phyloP scores from a whole-genome alignment of 305 asterid species.

The Fraxinus latifolia region DNA sequence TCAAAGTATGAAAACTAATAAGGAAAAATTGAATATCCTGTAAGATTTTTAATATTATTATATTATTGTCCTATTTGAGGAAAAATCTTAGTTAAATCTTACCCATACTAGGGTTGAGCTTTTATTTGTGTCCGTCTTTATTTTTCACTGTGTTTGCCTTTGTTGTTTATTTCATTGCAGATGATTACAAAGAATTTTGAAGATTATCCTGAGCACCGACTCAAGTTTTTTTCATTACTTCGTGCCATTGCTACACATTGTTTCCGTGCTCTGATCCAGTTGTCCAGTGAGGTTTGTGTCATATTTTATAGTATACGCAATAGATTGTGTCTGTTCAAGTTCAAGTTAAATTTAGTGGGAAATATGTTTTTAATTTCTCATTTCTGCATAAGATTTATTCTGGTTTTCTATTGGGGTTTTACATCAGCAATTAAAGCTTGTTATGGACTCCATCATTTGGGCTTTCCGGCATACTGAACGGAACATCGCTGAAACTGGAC shows the following conservation, averaged over 20 bases:
- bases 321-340: slow-evolving; percentile 6
- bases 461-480: slow-evolving; percentile 99
- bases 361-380: not conserved
- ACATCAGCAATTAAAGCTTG: slow-evolving; percentile 86
- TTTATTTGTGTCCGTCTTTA: not conserved
- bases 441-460: slow-evolving; percentile 98
- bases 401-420: slow-evolving; percentile 10
- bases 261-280: slow-evolving; percentile 82
- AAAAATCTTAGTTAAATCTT: not conserved
- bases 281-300: slow-evolving; percentile 76
- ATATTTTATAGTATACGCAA: slow-evolving; percentile 1
- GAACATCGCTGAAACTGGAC: slow-evolving; percentile 97
- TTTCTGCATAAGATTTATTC: slow-evolving; percentile 16
- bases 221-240: slow-evolving; percentile 88
- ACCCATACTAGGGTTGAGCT: not conserved
- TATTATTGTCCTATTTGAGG: not conserved
- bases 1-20: not conserved
- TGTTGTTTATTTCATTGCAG: slow-evolving; percentile 35
- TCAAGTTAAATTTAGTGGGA: slow-evolving; percentile 8
- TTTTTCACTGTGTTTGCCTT: slow-evolving; percentile 5
- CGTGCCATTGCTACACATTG: slow-evolving; percentile 92
- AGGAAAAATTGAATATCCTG: not conserved
- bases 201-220: slow-evolving; percentile 98
- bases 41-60: not conserved
- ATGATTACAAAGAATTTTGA: slow-evolving; percentile 97